A percentile compares a stretch with the other conserved stretches of the same genome.
Conservation (phyloP, 2,329 filamentous ascomycete genomes). For the Trichoderma oligosporum region DNA sequence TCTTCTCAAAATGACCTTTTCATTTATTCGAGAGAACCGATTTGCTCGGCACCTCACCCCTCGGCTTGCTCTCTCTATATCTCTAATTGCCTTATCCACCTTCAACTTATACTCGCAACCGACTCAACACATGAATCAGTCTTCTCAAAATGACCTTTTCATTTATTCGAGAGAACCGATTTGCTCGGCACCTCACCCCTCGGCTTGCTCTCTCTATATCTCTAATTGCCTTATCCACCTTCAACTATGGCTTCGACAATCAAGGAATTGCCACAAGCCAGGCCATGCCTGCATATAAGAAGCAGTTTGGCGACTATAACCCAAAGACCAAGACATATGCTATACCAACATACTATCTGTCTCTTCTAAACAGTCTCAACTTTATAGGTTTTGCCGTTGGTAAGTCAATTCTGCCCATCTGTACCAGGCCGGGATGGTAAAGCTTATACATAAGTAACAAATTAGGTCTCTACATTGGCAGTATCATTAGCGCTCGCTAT, state of each 20-base stretch:
- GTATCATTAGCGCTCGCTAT: conserved; percentile 5
- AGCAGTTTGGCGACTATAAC: conserved; percentile 10
- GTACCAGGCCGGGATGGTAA: background rate
- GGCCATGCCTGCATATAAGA: conserved; percentile 10
- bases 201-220: conserved; percentile 3
- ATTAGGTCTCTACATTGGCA: conserved; percentile 4
- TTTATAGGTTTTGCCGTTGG: conserved; percentile 7
- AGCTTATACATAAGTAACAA: background rate
- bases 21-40: conserved; percentile 9
- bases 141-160: background rate
- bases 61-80: conserved; percentile 1
- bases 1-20: background rate
- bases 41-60: conserved; percentile 5
- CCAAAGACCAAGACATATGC: conserved; percentile 3
- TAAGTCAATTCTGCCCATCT: background rate
- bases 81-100: conserved; percentile 5
- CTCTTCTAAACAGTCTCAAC: conserved; percentile 8
- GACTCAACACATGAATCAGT: background rate
- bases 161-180: conserved; percentile 9
- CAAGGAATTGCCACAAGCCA: conserved; percentile 11
- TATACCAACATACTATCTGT: conserved; percentile 9
- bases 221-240: conserved; percentile 5
- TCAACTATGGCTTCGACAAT: conserved; percentile 15
- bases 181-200: conserved; percentile 2
- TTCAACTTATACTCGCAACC: too few relatives aligned